Base-by-base conservation (phyloP, 306 rosid genomes). In the Boehmeria nivea region DNA sequence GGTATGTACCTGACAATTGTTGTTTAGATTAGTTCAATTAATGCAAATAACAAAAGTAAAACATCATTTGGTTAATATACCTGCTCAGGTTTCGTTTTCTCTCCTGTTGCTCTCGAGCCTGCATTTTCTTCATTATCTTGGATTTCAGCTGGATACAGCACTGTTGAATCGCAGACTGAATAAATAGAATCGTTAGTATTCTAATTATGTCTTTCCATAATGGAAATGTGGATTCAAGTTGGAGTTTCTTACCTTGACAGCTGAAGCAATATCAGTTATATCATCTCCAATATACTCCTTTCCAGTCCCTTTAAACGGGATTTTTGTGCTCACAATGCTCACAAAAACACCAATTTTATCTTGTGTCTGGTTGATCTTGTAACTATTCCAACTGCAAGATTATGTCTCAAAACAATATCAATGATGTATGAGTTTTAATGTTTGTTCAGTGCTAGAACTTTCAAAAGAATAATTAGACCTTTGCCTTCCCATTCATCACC, bases 271-370 rank as follows among this genome's bases (percentile, higher is more conserved):
- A 61, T 90, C 98, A 14, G 81, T 87, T 65, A 90, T 87, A 76
- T 90, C 98, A 70, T 87, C 95, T 54, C 98, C 98, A 50, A 90
- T 87, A 80, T 90, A 90, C 76, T 90, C 98, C 78, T 90, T 90
- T 47, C 95, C 98, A 15, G 98, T 90, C 64, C 98, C 95, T 73
- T 90, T 87, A 66, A 90, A 90, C 58, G 98, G 98, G 60, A 90
- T 87, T 81, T 90, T 90, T 50, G 98, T 90, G 83, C 98, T 87
- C 65, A 90, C 98, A 61, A 84, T 69, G 77, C 98, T 87, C 58
- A 84, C 94, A 56, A 87, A 90, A 67, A 90, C 94, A 40, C 94
- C 98, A 62, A 90, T 83, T 72, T 82, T 90, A 56, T 90, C 98
- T 76, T 90, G 98, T 34, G 89, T 66, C 65, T 90, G 91, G 74